Base-by-base conservation (phyloP, 768 basidiomycete species). In the Naganishia kalamii region DNA sequence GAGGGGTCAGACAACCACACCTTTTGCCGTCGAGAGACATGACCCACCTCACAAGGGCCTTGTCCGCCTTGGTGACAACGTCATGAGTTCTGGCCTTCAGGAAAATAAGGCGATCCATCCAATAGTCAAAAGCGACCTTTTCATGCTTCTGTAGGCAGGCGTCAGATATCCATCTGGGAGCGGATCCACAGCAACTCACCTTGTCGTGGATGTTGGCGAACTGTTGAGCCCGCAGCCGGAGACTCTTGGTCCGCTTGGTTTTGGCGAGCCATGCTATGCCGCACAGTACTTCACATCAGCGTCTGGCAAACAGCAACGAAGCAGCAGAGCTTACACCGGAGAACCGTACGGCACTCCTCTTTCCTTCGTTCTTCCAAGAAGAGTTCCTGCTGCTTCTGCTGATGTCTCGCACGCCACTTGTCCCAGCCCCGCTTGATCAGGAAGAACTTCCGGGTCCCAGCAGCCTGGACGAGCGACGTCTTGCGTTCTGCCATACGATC, bases 371-470 rank as follows among this genome's bases (percentile, higher is more conserved):
- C 50, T n/a, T 52, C 37, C 23, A 48, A n/a, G 50, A 63, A 41
- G 25, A 50, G 40, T 27, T 63, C 37, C 35, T 40, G 40, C 21
- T 63, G 62, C 35, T 52, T 63, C 23, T 63, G 35, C 40, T 30
- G 30, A 27, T 52, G 62, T 19, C 37, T 21, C 29, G 50, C 62
- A 29, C 40, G 50, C 62, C 62, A 63, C 32, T 43, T 52, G 17
- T 43, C 49, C 49, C 49, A 63, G 19, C 37, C 27, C 5, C 46
- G 25, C 33, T 51, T 50, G 29, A 63, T 30, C n/a, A 32, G 35
- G 62, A 63, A 63, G 46, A 63, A 63, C 35, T 50, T 63, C n/a
- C 50, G 27, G 0, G 62, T 52, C 25, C 49, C 40, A 17, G 32
- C 51, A 17, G 62, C 62, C 35, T 21, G 49, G 15, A 51, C 50